Conservation (phyloP, 2,329 filamentous ascomycete genomes). For the Pseudopyricularia javanii region DNA sequence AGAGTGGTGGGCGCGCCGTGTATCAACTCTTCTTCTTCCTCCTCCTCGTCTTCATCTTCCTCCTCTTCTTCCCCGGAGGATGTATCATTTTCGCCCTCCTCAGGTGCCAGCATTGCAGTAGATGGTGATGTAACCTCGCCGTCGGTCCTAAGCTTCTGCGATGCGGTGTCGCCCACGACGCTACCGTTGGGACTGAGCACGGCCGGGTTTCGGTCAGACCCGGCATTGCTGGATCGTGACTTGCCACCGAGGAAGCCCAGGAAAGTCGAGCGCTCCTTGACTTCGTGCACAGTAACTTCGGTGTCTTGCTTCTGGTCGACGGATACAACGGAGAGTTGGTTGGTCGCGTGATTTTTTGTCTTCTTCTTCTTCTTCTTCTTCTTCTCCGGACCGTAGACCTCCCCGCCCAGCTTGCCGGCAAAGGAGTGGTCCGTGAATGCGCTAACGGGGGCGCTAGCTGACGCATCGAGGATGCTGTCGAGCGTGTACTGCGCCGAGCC, state of each 20-base stretch:
- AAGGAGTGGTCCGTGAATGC: conserved; percentile 87
- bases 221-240: background rate
- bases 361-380: conserved; percentile 26
- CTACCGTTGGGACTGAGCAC: background rate
- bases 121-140: conserved; percentile 6
- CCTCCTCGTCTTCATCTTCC: conserved; percentile 31
- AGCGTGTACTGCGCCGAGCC: conserved; percentile 81
- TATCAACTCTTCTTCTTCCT: conserved; percentile 36
- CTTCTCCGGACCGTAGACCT: conserved; percentile 57
- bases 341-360: conserved; percentile 7
- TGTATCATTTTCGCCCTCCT: conserved; percentile 14
- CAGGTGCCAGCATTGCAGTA: conserved; percentile 8
- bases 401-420: conserved; percentile 60
- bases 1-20: conserved; percentile 76
- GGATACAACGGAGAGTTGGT: conserved; percentile 7
- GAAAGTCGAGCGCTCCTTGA: conserved; percentile 31
- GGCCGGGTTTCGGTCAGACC: background rate
- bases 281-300: conserved; percentile 7
- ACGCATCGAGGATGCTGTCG: conserved; percentile 84
- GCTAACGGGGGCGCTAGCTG: conserved; percentile 72
- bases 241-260: conserved; percentile 28
- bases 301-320: background rate
- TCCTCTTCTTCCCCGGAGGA: conserved; percentile 29
- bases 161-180: background rate
- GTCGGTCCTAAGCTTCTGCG: background rate